These are phyloP conservation scores for Dendrobium nobile DNA, from an alignment of 106 monocot genomes.

Conservation along the genomic window DNA sequence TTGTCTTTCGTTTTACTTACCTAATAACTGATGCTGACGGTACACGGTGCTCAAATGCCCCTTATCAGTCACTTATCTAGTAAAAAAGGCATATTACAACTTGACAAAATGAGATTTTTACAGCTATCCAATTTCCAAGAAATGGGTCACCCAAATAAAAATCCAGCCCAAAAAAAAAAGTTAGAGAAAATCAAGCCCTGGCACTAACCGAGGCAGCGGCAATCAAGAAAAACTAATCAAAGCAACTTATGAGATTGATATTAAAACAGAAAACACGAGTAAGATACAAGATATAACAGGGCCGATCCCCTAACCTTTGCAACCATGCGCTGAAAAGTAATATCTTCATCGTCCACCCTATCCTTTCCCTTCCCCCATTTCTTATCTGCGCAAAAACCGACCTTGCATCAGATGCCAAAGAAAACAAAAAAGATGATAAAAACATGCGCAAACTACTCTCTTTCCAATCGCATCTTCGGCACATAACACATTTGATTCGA, in stretches of 20 bases:
- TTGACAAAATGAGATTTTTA: background rate
- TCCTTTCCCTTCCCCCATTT: slow-evolving; percentile 26
- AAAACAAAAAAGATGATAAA: background rate
- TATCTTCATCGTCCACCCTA: slow-evolving; percentile 30
- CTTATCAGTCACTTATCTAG: background rate
- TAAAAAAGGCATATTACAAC: background rate
- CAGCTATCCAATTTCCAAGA: background rate
- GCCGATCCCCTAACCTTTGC: slow-evolving; percentile 32
- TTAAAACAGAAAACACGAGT: background rate
- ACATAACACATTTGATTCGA: background rate
- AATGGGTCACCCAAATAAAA: background rate
- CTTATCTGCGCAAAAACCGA: slow-evolving; percentile 17
- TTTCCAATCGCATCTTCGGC: background rate
- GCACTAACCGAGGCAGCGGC: background rate
- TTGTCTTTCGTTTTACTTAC: background rate
- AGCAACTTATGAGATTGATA: background rate
- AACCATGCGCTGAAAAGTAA: slow-evolving; percentile 29
- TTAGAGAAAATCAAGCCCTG: background rate
- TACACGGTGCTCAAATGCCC: background rate
- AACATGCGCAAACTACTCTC: background rate
- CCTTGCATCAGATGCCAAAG: background rate
- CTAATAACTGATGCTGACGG: background rate
- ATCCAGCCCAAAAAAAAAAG: background rate
- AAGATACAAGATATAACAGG: slow-evolving; percentile 4
- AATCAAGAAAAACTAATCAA: background rate